These are phyloP conservation scores for Candida sp. DNA, from an alignment of 1,139 yeast species.

Conservation along the genomic window DNA sequence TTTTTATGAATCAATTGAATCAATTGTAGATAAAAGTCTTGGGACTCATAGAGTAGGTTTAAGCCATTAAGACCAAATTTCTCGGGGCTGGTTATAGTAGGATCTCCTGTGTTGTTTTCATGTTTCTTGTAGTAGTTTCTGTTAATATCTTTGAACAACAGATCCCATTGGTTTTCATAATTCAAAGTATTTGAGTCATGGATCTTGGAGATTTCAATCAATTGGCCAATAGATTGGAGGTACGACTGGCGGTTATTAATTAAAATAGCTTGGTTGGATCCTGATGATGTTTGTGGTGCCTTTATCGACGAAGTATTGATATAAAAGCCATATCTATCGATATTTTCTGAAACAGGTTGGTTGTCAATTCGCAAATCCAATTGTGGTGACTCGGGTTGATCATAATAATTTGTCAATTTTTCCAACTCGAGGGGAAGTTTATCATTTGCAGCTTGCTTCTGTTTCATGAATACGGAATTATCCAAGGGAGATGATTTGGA, in stretches of 20 bases:
- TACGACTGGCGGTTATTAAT: conserved; percentile 4
- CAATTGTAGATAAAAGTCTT: conserved; percentile 18
- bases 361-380: neutral
- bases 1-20: conserved; percentile 33
- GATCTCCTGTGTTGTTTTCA: conserved; percentile 4
- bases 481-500: conserved; percentile 2
- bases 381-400: neutral
- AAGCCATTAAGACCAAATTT: conserved; percentile 38
- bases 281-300: neutral
- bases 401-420: conserved; percentile 3
- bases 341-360: conserved; percentile 16
- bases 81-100: conserved; percentile 3
- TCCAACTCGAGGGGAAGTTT: conserved; percentile 47
- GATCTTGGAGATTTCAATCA: conserved; percentile 29
- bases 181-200: conserved; percentile 30
- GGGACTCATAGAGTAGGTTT: conserved; percentile 14
- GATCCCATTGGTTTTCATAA: conserved; percentile 33
- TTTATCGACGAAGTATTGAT: conserved; percentile 13
- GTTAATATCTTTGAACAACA: conserved; percentile 22
- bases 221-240: conserved; percentile 16
- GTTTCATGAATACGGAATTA: neutral
- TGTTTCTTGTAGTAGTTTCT: conserved; percentile 21
- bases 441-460: neutral
- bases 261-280: conserved; percentile 9
- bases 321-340: conserved; percentile 53